Evolutionary conservation across 2,329 filamentous ascomycete species (phyloP).

Genomic region (Podosphaera leucotricha): DNA sequence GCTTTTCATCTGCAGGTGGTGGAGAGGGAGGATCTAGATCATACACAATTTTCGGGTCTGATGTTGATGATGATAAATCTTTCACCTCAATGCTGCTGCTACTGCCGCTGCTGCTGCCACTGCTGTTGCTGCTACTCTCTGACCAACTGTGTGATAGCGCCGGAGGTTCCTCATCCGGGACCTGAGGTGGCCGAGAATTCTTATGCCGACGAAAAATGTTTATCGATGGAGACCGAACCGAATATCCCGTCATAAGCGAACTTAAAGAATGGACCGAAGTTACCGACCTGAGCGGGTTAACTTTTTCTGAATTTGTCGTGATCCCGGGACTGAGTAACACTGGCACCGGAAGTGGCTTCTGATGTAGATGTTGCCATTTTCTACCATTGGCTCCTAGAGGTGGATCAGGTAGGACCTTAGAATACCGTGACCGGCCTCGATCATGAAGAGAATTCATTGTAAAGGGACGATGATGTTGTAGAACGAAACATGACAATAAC

Average conservation of each 20-base stretch:
- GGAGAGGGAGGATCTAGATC: slow-evolving; percentile 7
- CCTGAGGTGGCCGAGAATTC: not conserved
- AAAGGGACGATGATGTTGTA: not conserved
- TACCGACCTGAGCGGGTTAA: slow-evolving; percentile 10
- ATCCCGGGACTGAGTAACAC: not conserved
- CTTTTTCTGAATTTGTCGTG: not conserved
- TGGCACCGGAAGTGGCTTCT: not conserved
- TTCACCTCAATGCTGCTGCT: slow-evolving; percentile 3
- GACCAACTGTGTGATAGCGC: slow-evolving; percentile 7
- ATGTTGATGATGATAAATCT: not conserved
- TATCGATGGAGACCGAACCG: slow-evolving; percentile 4
- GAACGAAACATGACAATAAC: not conserved
- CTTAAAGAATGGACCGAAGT: slow-evolving; percentile 1
- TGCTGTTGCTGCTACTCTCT: slow-evolving; percentile 4
- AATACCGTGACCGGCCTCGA: slow-evolving; percentile 10
- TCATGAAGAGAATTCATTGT: not conserved
- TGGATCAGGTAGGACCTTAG: slow-evolving; percentile 10
- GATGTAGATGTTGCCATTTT: not conserved
- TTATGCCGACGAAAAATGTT: slow-evolving; percentile 2
- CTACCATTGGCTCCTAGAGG: not conserved
- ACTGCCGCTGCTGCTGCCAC: too few relatives aligned
- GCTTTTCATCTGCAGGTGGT: slow-evolving; percentile 4
- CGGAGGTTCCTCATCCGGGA: slow-evolving; percentile 5
- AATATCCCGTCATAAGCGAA: not conserved
- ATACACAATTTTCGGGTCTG: not conserved